Percentiles rank a stretch among this genome's conserved stretches.
These are phyloP conservation scores for Leishmania guyanensis DNA, from an alignment of 208 protist genomes.

Conservation along the genomic window DNA sequence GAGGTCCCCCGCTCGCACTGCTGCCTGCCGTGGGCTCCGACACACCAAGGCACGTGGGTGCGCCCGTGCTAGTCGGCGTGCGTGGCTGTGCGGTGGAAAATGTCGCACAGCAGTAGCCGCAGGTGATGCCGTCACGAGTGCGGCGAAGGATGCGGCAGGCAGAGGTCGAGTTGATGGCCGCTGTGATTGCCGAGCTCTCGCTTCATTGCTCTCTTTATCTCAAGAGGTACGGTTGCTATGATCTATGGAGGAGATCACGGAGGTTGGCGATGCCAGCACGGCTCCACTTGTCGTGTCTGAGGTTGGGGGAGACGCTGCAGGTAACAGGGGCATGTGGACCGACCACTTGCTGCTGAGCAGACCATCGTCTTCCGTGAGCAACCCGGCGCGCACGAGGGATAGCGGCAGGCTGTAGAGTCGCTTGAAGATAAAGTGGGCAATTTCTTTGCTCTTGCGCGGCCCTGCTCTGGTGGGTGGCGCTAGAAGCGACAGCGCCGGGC, in stretches of 20 bases:
- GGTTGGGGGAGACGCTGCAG: background rate
- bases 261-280: background rate
- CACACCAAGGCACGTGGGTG: background rate
- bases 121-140: background rate
- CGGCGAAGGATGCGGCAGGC: background rate
- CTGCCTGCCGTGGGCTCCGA: background rate
- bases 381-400: constrained; percentile 12
- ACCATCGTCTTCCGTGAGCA: constrained; percentile 8
- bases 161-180: background rate
- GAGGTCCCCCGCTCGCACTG: background rate
- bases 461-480: background rate
- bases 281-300: background rate
- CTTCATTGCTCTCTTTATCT: background rate
- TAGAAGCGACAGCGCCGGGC: background rate
- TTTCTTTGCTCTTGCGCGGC: background rate
- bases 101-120: too few relatives aligned
- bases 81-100: background rate
- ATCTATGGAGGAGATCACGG: background rate
- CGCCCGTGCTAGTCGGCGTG: background rate
- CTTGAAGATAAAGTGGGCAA: constrained; percentile 14
- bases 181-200: background rate
- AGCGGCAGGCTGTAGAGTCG: constrained; percentile 25
- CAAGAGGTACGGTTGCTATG: background rate
- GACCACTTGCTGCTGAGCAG: background rate
- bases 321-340: background rate